Base-by-base conservation (phyloP, 2,329 filamentous ascomycete genomes). In the Sarocladium strictum region DNA sequence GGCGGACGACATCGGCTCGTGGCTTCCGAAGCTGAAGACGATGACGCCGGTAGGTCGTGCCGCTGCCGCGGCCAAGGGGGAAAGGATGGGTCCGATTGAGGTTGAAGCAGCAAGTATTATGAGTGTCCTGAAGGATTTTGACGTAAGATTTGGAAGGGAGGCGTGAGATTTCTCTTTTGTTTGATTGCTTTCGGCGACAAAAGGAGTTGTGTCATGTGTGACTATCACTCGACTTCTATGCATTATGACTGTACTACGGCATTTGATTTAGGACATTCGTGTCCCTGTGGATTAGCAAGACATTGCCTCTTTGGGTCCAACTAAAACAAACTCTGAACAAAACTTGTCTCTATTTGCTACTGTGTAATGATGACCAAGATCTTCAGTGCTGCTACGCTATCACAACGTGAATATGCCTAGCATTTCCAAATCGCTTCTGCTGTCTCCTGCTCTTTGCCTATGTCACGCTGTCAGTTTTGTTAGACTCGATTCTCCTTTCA, bases 71-170 rank as follows among this genome's bases (percentile, higher is more conserved):
- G 45, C 17, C 27, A 49, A 52, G 54, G 61, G 63, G 10, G 41
- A 67, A 54, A 69, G 72, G 57, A 74, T 74, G 54, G 78, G 79
- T 40, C 84, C 87, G 1, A 84, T 91, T 62, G 88, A 92, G 66
- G 87, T 92, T 15, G 88, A 92, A 69, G 87, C 88, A 6, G 88
- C 88, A 1, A 91, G 87, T 67, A 90, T 92, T 54, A 91, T 92
- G 88, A 86, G 86, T 40, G 88, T 91, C n/a, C 71, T 92, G 57
- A 89, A 88, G 68, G 85, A 88, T 59, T 92, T 92, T 70, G 88
- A 92, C 63, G 78, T 89, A 51, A 75, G 88, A 54, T 92, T 92
- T 66, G 84, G 84, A 37, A 64, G 69, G 35, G 68, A 70, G 49
- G 65, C 66, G 45, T 71, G 61, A 65, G 54, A n/a, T n/a, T n/a